A percentile compares a stretch with the other conserved stretches of the same genome.
These are phyloP conservation scores for Phytopythium cucurbitacearum DNA, from an alignment of 352 stramenopile species.

Conservation along the genomic window DNA sequence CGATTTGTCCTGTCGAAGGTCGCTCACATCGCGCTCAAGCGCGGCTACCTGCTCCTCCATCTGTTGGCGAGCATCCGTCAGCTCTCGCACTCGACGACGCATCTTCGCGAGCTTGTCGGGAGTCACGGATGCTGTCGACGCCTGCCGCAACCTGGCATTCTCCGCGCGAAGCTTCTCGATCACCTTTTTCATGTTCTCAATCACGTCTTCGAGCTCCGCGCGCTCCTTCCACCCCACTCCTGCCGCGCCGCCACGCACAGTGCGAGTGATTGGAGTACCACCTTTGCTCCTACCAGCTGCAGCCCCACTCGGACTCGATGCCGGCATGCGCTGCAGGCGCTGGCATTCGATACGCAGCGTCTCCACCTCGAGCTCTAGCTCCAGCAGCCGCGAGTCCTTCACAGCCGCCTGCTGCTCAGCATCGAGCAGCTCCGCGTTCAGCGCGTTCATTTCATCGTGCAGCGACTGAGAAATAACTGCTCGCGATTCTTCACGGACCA, in stretches of 20 bases:
- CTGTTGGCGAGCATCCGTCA: conserved; percentile 33
- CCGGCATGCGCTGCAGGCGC: conserved; percentile 38
- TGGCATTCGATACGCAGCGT: conserved; percentile 58
- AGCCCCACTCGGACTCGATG: conserved; percentile 3
- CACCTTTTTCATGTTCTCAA: conserved; percentile 79
- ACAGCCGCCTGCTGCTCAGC: conserved; percentile 48
- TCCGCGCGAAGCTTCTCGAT: conserved; percentile 74
- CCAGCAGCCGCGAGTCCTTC: conserved; percentile 63
- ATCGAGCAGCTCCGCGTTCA: conserved; percentile 39
- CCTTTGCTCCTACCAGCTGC: conserved; percentile 4
- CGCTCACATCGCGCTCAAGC: conserved; percentile 27
- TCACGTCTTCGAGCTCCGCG: conserved; percentile 66
- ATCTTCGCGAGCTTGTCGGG: conserved; percentile 39
- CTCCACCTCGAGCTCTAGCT: conserved; percentile 67
- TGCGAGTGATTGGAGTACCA: conserved; percentile 8
- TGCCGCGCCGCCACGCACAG: not conserved
- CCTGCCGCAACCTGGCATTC: conserved; percentile 55
- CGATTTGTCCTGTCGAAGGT: conserved; percentile 57
- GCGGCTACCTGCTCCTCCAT: conserved; percentile 37
- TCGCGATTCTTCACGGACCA: conserved; percentile 45
- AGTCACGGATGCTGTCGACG: conserved; percentile 25
- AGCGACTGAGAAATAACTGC: conserved; percentile 43
- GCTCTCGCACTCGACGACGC: conserved; percentile 40
- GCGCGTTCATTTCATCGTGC: conserved; percentile 31
- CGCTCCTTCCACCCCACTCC: conserved; percentile 29